Conservation (phyloP, 2,329 filamentous ascomycete species). For the Cladosporium sp. region DNA sequence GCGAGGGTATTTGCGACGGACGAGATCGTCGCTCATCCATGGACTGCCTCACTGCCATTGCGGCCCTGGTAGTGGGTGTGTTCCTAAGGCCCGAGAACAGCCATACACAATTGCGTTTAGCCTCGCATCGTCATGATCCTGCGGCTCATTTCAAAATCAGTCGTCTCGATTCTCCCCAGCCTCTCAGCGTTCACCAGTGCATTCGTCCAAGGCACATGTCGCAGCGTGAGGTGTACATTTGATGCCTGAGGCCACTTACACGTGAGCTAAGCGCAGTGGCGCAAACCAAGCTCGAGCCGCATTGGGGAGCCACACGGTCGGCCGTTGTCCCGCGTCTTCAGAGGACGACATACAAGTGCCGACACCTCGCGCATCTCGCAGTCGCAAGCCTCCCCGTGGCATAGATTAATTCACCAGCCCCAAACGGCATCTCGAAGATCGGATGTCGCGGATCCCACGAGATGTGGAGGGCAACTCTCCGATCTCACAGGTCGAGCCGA, state of each 20-base stretch:
- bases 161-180: too few species aligned
- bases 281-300: conserved; percentile 3
- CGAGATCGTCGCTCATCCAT: conserved; percentile 13
- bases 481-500: background rate
- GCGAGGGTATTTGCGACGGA: conserved; percentile 9
- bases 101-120: too few species aligned
- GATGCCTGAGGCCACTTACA: background rate
- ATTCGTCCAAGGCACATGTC: background rate
- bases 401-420: conserved; percentile 1
- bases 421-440: background rate
- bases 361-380: background rate
- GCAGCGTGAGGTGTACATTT: background rate
- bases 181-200: background rate
- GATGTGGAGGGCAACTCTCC: background rate
- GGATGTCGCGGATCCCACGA: background rate
- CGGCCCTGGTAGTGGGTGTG: background rate
- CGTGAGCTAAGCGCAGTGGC: background rate
- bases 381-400: background rate
- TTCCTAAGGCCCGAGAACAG: too few species aligned
- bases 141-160: too few species aligned
- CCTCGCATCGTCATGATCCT: too few species aligned
- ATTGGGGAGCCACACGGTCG: background rate
- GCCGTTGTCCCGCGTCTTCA: conserved; percentile 4
- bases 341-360: background rate
- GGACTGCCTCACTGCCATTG: conserved; percentile 15